Percentiles rank a stretch among this genome's conserved stretches.
Evolutionary conservation across 2,329 filamentous ascomycete genomes (phyloP).

Genomic region (Colletotrichum truncatum): DNA sequence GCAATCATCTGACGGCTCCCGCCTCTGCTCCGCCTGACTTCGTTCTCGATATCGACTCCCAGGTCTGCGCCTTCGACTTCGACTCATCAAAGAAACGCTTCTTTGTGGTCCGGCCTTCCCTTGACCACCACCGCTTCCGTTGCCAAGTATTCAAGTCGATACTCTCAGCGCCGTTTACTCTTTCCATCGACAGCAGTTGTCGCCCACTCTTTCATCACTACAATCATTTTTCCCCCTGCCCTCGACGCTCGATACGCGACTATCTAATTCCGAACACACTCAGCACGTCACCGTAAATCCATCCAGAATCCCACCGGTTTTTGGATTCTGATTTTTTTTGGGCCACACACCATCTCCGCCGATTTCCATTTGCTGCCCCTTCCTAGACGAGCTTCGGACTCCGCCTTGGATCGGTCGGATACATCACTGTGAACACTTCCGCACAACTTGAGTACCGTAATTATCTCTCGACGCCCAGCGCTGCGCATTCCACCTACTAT

Average conservation of each 20-base stretch:
- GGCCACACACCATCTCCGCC: constrained; percentile 35
- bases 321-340: constrained; percentile 39
- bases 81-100: constrained; percentile 8
- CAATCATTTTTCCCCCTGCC: constrained; percentile 29
- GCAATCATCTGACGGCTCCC: neutral
- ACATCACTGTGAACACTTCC: constrained; percentile 3
- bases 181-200: constrained; percentile 15
- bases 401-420: constrained; percentile 13
- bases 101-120: constrained; percentile 18
- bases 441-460: constrained; percentile 31
- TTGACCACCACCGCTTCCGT: constrained; percentile 13
- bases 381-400: constrained; percentile 21
- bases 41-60: neutral
- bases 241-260: constrained; percentile 27
- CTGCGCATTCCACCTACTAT: constrained; percentile 19
- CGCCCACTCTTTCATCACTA: constrained; percentile 20
- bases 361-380: neutral
- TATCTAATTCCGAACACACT: constrained; percentile 18
- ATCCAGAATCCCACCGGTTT: constrained; percentile 34
- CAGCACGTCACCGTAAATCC: constrained; percentile 7
- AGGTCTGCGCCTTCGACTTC: constrained; percentile 5
- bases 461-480: constrained; percentile 25
- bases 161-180: constrained; percentile 10
- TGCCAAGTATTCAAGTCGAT: neutral
- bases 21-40: neutral